Conservation (phyloP, 1,284 basidiomycete genomes). For the Porodaedalea pini region DNA sequence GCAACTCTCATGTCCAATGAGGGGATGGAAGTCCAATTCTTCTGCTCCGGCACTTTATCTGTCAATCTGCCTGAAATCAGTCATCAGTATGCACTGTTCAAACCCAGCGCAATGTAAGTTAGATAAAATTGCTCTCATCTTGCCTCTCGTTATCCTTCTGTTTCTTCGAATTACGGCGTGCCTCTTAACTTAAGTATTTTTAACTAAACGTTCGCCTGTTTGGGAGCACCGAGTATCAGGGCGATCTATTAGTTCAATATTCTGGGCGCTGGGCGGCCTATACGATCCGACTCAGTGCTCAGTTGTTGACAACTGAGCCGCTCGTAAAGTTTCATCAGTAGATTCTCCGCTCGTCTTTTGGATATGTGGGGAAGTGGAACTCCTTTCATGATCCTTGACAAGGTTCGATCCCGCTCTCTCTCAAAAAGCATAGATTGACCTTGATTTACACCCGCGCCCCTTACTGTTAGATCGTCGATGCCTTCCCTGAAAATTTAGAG, state of each 20-base stretch:
- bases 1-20: not conserved
- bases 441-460: not conserved
- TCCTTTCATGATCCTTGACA: not conserved
- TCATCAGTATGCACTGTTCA: no score
- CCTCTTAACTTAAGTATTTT: not conserved
- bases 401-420: not conserved
- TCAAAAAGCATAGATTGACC: conserved; percentile 4
- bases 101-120: no score
- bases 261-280: not conserved
- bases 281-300: not conserved
- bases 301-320: not conserved
- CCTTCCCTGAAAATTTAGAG: not conserved
- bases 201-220: not conserved
- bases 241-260: not conserved
- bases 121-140: no score
- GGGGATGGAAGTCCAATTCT: not conserved
- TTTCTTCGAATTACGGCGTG: not conserved
- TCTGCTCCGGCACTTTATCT: not conserved
- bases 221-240: not conserved
- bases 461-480: conserved; percentile 6
- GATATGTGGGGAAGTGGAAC: not conserved
- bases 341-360: not conserved
- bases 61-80: not conserved
- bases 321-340: not conserved
- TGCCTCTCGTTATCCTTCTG: not conserved